Base-by-base conservation (phyloP, 805 yeast species). In the Starmerella ratchasimensis region DNA sequence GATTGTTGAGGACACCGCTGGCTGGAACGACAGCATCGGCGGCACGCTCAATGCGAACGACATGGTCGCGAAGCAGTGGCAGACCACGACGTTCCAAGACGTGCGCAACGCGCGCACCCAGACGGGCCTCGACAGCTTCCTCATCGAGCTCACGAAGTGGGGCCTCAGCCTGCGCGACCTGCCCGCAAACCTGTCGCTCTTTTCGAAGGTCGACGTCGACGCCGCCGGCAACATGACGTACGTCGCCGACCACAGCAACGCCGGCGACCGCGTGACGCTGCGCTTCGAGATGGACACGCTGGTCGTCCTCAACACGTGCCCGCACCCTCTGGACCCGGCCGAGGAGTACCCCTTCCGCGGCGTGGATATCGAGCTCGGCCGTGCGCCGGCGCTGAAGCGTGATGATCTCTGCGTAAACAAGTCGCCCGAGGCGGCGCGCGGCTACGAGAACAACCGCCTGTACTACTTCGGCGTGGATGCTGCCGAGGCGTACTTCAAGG, bases 21-120 rank as follows among this genome's bases (percentile, higher is more conserved):
- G 42, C 11, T 39, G 42, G 42, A 34, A 39, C 14, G 42, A 39
- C 17, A 28, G 34, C n/a, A 25, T 39, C n/a, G 42, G 42, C 6
- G 42, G 42, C 9, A 39, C 38, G 20, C 26, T 39, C 17, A 34
- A 20, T 17, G 17, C 3, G 17, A 28, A 15, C 13, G 33, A 34
- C 14, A 39, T 39, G 42, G 15, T 39, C n/a, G 17, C 35, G 4
- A 39, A 39, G 29, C 21, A 25, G 4, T 39, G 42, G 42, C 38
- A 39, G 16, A n/a, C 22, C 7, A 33, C 37, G 7, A 39, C 24
- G 4, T 39, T 39, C 34, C 42, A 39, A 18, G 19, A 23, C 13
- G 18, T 19, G 11, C n/a, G 33, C 11, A 39, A 39, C 17, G 28
- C 20, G 11, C 33, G 39, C 2, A 39, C 42, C 20, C 38, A 39